Conservation (phyloP, 495 filamentous ascomycete genomes). For the Daldinia caldariorum region DNA sequence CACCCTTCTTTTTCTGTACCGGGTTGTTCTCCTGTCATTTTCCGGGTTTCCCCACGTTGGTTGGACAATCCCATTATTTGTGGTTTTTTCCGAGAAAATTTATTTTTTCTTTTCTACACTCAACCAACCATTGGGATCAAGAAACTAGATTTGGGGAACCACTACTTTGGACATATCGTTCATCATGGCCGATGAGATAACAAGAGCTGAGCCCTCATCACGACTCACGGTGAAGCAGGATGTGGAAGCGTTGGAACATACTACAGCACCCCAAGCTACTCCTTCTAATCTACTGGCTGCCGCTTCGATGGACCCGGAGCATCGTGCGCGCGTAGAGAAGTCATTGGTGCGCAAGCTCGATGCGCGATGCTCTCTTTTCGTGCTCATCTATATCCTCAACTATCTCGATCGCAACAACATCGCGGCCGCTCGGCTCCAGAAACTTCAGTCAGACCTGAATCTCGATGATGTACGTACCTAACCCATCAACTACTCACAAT, state of each 20-base stretch:
- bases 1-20: background rate
- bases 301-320: slow-evolving; percentile 48
- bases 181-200: slow-evolving; percentile 40
- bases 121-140: background rate
- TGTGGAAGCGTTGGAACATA: slow-evolving; percentile 30
- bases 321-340: slow-evolving; percentile 51
- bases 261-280: background rate
- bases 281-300: slow-evolving; percentile 14
- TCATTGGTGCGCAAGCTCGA: slow-evolving; percentile 56
- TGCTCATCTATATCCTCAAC: slow-evolving; percentile 76
- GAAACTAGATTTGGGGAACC: slow-evolving; percentile 1
- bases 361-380: slow-evolving; percentile 53
- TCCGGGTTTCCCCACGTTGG: background rate
- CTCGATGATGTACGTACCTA: slow-evolving; percentile 43
- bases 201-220: slow-evolving; percentile 16
- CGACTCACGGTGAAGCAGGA: slow-evolving; percentile 20
- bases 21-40: background rate
- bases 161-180: background rate
- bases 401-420: slow-evolving; percentile 76
- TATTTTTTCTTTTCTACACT: background rate
- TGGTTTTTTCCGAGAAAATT: background rate
- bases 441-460: slow-evolving; percentile 52
- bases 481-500: background rate
- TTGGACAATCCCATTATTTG: slow-evolving; percentile 5
- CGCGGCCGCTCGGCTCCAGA: slow-evolving; percentile 58